phyloP scores from a whole-genome alignment of 108 stramenopile species.

The Hondaea fermentalgiana region DNA sequence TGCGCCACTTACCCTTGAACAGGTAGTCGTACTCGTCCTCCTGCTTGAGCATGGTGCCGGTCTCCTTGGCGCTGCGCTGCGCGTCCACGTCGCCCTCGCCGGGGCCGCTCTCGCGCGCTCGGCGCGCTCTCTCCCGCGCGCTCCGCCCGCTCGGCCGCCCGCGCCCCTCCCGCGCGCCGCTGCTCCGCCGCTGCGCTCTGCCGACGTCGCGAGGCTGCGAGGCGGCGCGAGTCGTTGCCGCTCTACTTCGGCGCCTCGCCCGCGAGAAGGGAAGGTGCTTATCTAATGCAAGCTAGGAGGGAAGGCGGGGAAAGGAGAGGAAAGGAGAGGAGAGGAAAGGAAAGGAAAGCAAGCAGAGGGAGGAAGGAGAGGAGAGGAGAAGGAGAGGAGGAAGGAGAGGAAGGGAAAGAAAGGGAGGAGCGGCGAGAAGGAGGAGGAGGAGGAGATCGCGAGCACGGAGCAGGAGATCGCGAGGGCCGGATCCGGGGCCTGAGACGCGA shows the following conservation, averaged over 20 bases:
- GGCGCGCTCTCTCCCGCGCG: too few species aligned
- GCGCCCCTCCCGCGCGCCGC: too few species aligned
- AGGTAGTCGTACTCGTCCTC: constrained; percentile 94
- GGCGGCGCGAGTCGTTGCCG: background rate
- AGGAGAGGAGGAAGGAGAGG: background rate
- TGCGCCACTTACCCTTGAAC: constrained; percentile 83
- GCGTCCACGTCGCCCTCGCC: too few species aligned
- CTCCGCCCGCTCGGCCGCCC: too few species aligned
- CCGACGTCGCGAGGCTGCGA: too few species aligned
- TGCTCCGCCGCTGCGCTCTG: too few species aligned
- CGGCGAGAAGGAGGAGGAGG: background rate
- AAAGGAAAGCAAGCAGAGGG: background rate
- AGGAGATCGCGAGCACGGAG: background rate
- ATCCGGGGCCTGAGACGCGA: too few species aligned
- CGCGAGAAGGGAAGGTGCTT: too few species aligned
- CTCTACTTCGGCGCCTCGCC: background rate
- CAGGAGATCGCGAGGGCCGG: background rate
- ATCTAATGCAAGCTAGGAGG: too few species aligned
- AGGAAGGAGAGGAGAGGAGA: background rate
- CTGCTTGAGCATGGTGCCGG: constrained; percentile 25
- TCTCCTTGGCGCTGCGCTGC: background rate
- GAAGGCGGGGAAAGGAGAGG: too few species aligned
- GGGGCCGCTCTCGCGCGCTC: too few species aligned
- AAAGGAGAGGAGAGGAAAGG: background rate
- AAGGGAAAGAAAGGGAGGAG: too few species aligned